Conservation (phyloP, 495 filamentous ascomycete genomes). For the Pseudomonodictys pantanalensis region DNA sequence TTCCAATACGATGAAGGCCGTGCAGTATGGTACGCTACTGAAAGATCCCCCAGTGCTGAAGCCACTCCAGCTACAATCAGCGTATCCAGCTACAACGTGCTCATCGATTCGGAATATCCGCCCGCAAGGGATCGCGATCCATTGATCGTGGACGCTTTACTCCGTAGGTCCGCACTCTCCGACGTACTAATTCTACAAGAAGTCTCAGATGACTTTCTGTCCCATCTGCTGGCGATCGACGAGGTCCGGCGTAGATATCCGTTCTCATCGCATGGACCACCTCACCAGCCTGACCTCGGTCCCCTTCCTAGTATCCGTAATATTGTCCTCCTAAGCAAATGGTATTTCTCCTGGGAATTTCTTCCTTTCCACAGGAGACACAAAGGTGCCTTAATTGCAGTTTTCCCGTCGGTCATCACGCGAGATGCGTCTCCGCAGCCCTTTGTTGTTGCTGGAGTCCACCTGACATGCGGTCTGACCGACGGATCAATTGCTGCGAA, state of each 20-base stretch:
- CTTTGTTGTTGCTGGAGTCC: conserved; percentile 50
- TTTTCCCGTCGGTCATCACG: conserved; percentile 42
- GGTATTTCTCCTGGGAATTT: conserved; percentile 50
- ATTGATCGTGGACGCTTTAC: conserved; percentile 47
- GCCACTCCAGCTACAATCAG: conserved; percentile 34
- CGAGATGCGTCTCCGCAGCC: conserved; percentile 29
- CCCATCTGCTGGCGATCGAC: conserved; percentile 46
- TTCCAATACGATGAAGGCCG: conserved; percentile 2
- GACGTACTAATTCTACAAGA: conserved; percentile 57
- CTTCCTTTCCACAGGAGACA: conserved; percentile 49
- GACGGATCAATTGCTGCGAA: conserved; percentile 53
- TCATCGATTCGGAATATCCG: conserved; percentile 53
- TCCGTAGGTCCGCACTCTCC: conserved; percentile 40
- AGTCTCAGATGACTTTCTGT: conserved; percentile 57
- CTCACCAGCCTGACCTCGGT: conserved; percentile 46
- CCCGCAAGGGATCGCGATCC: conserved; percentile 50
- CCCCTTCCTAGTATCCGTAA: conserved; percentile 55
- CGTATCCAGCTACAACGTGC: conserved; percentile 56
- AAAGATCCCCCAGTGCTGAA: neutral
- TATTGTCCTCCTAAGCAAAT: conserved; percentile 51
- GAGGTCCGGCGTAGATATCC: conserved; percentile 49
- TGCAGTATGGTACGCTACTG: neutral
- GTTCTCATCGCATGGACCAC: conserved; percentile 51
- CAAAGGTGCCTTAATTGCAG: conserved; percentile 50
- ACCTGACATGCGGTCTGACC: conserved; percentile 54